Evolutionary conservation across 371 early-diverging fungal species (phyloP), one percentile per base, ranked within the genome.

Genomic region (Polyrhizophydium stewartii): DNA sequence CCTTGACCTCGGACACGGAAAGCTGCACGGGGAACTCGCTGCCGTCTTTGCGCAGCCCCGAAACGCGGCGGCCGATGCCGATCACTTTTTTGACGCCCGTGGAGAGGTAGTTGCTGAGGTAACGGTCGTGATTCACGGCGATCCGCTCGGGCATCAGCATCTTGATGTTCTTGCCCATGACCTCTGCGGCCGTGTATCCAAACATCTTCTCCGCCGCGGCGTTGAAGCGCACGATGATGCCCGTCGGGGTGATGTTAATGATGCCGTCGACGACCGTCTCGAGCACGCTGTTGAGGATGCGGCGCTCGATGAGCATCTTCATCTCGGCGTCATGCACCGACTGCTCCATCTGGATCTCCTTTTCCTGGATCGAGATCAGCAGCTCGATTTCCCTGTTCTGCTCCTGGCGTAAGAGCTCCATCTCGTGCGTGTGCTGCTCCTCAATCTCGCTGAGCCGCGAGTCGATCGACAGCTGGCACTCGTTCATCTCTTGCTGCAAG

Each of bases 331-430:
- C 65, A 21, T 68, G 66, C n/a, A 75, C 59, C 22, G 37, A 25
- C 32, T 60, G 60, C 58, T 73, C 73, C 68, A 71, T 70, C 47
- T 53, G 50, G 28, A 72, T 59, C 55, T 75, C 75, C 53, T 68
- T 65, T 17, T 73, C 72, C 47, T 73, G 73, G 9, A 53, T 50
- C n/a, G 55, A 49, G 27, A 32, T 30, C 21, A 66, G 7, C 3
- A 66, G 62, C 38, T 47, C 22, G 21, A 75, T 1, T 40, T 64
- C 67, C 13, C 13, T 0, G 45, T 58, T 62, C 21, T 71, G 72
- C 16, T 49, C 46, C 40, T 43, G 52, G 25, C 50, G 31, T 33
- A 73, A 32, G 9, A 46, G 6, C 33, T 65, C 74, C 21, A 59
- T 6, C 28, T 68, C 67, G 30, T 63, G 62, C 13, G 2, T 2